phyloP scores from a whole-genome alignment of 768 basidiomycete genomes.

The Lentinula aciculospora region DNA sequence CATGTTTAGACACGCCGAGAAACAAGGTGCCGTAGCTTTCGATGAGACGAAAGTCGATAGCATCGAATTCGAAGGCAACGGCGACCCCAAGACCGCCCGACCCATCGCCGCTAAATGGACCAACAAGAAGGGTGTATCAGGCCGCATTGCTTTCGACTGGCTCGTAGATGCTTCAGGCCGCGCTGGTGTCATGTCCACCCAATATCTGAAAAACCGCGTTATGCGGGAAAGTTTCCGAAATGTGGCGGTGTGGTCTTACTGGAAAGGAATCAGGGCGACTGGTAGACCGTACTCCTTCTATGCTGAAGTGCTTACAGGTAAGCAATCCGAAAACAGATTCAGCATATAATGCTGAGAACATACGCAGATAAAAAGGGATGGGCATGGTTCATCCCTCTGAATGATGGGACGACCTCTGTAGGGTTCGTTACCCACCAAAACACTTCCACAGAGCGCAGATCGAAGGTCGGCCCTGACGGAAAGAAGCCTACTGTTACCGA shows the following conservation, averaged over 20 bases:
- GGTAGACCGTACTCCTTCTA: conserved; percentile 34
- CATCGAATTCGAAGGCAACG: conserved; percentile 36
- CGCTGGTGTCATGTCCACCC: conserved; percentile 60
- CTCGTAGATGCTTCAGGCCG: conserved; percentile 73
- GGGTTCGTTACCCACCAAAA: conserved; percentile 61
- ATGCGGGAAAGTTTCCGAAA: conserved; percentile 67
- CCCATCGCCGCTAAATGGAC: conserved; percentile 50
- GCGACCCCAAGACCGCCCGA: conserved; percentile 15
- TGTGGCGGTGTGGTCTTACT: conserved; percentile 76
- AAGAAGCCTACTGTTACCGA: conserved; percentile 17
- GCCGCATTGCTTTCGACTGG: conserved; percentile 60
- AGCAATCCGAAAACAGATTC: conserved; percentile 43
- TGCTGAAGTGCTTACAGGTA: conserved; percentile 44
- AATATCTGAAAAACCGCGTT: conserved; percentile 63
- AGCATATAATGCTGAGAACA: background rate
- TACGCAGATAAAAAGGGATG: conserved; percentile 59
- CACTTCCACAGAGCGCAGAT: conserved; percentile 32
- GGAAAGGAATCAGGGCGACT: conserved; percentile 44
- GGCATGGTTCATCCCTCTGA: conserved; percentile 69
- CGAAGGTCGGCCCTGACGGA: conserved; percentile 13
- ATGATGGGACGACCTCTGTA: conserved; percentile 57
- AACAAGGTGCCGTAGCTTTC: conserved; percentile 46
- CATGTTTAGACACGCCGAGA: conserved; percentile 48
- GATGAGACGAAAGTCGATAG: conserved; percentile 50
- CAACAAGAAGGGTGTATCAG: conserved; percentile 15